These are phyloP conservation scores for Phytophthora ramorum DNA, from an alignment of 352 stramenopile genomes.

Conservation along the genomic window DNA sequence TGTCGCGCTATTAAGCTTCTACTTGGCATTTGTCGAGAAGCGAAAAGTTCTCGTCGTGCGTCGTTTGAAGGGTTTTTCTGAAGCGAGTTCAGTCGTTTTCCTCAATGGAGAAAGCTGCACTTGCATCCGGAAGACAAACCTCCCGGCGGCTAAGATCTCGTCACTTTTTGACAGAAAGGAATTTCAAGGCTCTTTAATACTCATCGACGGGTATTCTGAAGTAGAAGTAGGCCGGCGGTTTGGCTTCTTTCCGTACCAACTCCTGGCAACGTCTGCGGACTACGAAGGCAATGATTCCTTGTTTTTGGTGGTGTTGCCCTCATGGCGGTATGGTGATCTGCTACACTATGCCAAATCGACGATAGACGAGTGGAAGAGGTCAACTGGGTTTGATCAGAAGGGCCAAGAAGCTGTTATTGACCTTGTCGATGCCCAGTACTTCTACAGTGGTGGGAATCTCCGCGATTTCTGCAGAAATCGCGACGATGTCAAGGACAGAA, in stretches of 20 bases:
- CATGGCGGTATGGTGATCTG: slow-evolving; percentile 29
- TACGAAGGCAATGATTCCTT: slow-evolving; percentile 5
- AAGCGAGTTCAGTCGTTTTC: slow-evolving; percentile 24
- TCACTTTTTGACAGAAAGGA: slow-evolving; percentile 29
- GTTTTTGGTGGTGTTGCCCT: slow-evolving; percentile 24
- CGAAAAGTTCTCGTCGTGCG: slow-evolving; percentile 31
- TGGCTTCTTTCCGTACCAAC: slow-evolving; percentile 22
- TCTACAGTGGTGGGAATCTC: slow-evolving; percentile 41
- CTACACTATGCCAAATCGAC: slow-evolving; percentile 24
- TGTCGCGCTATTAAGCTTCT: slow-evolving; percentile 27
- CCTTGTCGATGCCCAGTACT: slow-evolving; percentile 32
- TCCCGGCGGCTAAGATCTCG: slow-evolving; percentile 19
- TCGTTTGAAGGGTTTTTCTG: slow-evolving; percentile 16
- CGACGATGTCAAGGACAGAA: slow-evolving; percentile 24
- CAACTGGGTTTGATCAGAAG: slow-evolving; percentile 19
- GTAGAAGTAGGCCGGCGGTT: slow-evolving; percentile 23
- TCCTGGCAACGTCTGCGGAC: slow-evolving; percentile 25
- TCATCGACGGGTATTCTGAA: slow-evolving; percentile 33
- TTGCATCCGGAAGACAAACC: slow-evolving; percentile 21
- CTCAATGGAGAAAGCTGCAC: slow-evolving; percentile 21
- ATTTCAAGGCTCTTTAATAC: slow-evolving; percentile 22
- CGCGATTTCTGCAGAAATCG: slow-evolving; percentile 27
- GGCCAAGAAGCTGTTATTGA: not conserved
- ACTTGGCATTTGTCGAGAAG: slow-evolving; percentile 33
- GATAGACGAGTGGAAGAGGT: slow-evolving; percentile 24